Percentiles rank a stretch among this genome's conserved stretches.
Conservation (phyloP, 2,329 filamentous ascomycete genomes). For the Claviceps digitariae region DNA sequence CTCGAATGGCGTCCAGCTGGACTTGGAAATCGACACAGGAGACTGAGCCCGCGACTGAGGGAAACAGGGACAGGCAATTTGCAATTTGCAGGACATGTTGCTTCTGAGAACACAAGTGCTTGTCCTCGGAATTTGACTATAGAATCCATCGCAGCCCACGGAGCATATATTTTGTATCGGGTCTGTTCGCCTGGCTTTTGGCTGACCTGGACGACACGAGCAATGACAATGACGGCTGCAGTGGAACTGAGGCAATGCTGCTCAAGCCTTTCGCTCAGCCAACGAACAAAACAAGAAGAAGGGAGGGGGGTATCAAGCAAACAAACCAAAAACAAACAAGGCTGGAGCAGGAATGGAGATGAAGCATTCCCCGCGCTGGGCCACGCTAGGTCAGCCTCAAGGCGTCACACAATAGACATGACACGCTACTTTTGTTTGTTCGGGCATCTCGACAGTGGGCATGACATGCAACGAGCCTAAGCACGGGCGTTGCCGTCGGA, state of each 20-base stretch:
- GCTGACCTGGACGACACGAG: not conserved
- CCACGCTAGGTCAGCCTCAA: not conserved
- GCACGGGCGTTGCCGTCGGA: not conserved
- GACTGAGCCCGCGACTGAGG: constrained; percentile 27
- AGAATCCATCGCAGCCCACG: not conserved
- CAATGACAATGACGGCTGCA: not conserved
- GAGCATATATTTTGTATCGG: too few relatives aligned
- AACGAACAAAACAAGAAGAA: not conserved
- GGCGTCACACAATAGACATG: not conserved
- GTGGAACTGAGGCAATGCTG: not conserved
- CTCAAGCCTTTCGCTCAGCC: not conserved
- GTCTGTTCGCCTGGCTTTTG: not conserved
- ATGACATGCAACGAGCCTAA: not conserved
- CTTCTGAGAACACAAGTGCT: too few relatives aligned
- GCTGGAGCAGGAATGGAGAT: not conserved
- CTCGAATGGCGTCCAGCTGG: constrained; percentile 68
- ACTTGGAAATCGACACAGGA: constrained; percentile 48
- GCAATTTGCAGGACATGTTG: not conserved
- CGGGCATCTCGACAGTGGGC: not conserved
- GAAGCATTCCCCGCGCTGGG: not conserved
- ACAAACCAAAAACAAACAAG: not conserved
- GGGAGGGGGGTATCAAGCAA: too few relatives aligned
- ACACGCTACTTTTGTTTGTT: not conserved
- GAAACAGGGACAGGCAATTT: not conserved
- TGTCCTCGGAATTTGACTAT: not conserved